Evolutionary conservation across 129 eudicot species (phyloP).

Genomic region (Flaveria sonorensis): DNA sequence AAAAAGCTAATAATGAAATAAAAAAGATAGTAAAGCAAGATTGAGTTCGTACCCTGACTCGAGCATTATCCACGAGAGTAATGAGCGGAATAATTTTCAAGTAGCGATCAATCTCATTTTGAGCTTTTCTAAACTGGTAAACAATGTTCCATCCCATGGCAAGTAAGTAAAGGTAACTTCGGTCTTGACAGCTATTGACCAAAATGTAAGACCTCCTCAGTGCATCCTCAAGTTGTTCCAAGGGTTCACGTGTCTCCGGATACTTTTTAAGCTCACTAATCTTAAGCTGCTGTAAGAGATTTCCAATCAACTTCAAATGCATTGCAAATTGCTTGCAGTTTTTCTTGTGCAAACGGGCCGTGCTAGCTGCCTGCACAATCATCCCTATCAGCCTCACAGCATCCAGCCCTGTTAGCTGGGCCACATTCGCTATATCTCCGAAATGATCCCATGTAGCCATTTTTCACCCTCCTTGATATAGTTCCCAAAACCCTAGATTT

Average conservation of each 20-base stretch:
- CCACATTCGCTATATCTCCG: constrained; percentile 84
- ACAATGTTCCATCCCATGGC: constrained; percentile 99
- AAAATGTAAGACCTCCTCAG: constrained; percentile 88
- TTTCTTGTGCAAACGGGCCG: constrained; percentile 93
- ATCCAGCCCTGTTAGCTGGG: constrained; percentile 80
- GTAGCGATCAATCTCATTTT: constrained; percentile 86
- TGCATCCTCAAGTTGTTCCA: constrained; percentile 94
- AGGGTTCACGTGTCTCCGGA: constrained; percentile 91
- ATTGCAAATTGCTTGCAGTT: constrained; percentile 89
- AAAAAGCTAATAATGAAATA: not conserved
- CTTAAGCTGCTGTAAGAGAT: constrained; percentile 69
- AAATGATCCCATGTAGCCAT: constrained; percentile 84
- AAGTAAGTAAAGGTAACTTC: constrained; percentile 85
- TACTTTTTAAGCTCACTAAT: constrained; percentile 81
- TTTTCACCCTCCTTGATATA: constrained; percentile 1
- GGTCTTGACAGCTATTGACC: constrained; percentile 90
- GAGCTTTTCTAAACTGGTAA: constrained; percentile 89
- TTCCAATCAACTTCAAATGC: constrained; percentile 90
- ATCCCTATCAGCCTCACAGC: constrained; percentile 74
- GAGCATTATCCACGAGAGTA: constrained; percentile 96
- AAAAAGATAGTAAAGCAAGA: constrained; percentile 6
- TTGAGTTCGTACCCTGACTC: constrained; percentile 69
- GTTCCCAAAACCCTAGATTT: constrained; percentile 22
- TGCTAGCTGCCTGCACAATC: constrained; percentile 82
- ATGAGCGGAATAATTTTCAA: constrained; percentile 93